Base-by-base conservation (phyloP, 192 early-diverging fungal genomes). In the Coemansia sp. region DNA sequence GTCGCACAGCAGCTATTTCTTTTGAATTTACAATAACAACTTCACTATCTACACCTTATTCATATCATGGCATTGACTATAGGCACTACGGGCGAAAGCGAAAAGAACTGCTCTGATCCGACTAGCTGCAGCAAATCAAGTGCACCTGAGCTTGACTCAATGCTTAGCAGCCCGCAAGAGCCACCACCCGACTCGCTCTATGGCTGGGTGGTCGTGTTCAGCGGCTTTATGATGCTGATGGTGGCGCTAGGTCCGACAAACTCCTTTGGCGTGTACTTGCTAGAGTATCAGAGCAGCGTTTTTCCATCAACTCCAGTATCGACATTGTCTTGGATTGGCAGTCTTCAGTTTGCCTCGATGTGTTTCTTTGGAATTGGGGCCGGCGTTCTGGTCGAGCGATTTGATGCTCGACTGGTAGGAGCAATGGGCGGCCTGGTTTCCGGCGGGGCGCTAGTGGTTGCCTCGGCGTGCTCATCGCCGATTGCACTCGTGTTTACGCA, bases 401-500 rank as follows among this genome's bases (percentile, higher is more conserved):
- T 64, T 26, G 64, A 65, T 6, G 23, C 66, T 16, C 52, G 65
- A 12, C 23, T 69, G 10, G 56, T 76, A 1, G 31, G 55, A 18
- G 8, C 37, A n/a, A 33, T 63, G 0, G 75, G 79, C 0, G 52
- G 62, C 13, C 18, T 76, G 9, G n/a, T 65, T 6, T 21, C 70
- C 0, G 72, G 68, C 1, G 21, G 64, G 1, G 50, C 70, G 23
- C 26, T 77, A n/a, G 26, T 82, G 1, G 43, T 65, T 14, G 69
- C 79, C 0, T 76, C 74, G 1, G 48, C 62, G 2, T 73, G 80
- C 53, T 72, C 43, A 2, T 23, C 77, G 50, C 69, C 87, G 0
- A 84, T 84, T 76, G 86, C 88, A 21, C 67, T 93, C 6, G 79
- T 90, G 31, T 57, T 92, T 34, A 86, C 92, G 2, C 92, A 93